These are phyloP conservation scores for Pugionium cornutum DNA, from an alignment of 345 rosid genomes.

Conservation along the genomic window DNA sequence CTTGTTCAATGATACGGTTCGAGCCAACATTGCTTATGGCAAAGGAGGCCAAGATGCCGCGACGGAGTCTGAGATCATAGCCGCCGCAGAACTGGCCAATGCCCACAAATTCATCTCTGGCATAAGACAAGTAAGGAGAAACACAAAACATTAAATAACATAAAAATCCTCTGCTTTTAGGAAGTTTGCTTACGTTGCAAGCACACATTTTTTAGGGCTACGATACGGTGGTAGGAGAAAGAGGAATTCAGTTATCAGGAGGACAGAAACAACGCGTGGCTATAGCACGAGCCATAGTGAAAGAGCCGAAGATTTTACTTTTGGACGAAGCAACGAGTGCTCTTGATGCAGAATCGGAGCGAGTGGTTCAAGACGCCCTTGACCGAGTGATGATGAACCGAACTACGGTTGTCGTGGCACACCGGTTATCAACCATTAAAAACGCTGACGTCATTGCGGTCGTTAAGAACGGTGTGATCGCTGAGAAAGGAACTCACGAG, in stretches of 20 bases:
- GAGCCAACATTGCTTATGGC: conserved; percentile 75
- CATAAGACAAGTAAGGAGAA: conserved; percentile 46
- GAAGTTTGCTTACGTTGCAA: background rate
- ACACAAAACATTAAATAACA: no score
- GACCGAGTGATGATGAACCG: conserved; percentile 48
- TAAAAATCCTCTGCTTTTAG: background rate
- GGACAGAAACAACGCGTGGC: conserved; percentile 85
- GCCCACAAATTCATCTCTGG: conserved; percentile 67
- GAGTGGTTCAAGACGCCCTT: conserved; percentile 53
- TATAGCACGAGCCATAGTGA: conserved; percentile 72
- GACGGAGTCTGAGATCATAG: conserved; percentile 56
- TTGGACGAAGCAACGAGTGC: conserved; percentile 93
- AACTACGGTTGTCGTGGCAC: conserved; percentile 75
- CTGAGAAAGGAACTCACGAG: conserved; percentile 71
- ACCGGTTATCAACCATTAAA: conserved; percentile 69
- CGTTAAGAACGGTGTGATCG: conserved; percentile 70
- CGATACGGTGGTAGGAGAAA: conserved; percentile 67
- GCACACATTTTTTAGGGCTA: conserved; percentile 50
- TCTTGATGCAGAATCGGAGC: conserved; percentile 75
- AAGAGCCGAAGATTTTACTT: conserved; percentile 62
- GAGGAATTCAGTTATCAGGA: conserved; percentile 72
- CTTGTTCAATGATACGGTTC: conserved; percentile 59
- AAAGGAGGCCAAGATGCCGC: conserved; percentile 51
- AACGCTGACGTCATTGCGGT: conserved; percentile 66
- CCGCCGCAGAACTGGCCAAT: conserved; percentile 69